phyloP scores from a whole-genome alignment of 148 eudicot genomes.

The Vaccinium vitisidaea region DNA sequence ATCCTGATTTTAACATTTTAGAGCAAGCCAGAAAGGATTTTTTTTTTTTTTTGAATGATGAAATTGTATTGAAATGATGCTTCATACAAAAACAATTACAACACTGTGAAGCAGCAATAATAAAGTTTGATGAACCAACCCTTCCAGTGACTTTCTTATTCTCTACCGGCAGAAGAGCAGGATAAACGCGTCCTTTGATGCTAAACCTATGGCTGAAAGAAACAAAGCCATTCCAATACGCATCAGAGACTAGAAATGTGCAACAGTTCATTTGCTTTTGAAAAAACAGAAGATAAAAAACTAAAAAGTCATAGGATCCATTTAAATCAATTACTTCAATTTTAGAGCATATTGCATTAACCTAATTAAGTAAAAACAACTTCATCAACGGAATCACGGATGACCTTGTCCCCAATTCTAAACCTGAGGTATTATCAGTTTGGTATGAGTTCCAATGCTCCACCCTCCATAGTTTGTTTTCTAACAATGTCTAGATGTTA shows the following conservation, averaged over 20 bases:
- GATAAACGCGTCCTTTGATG: constrained; percentile 85
- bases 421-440: no score
- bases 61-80: not conserved
- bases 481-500: no score
- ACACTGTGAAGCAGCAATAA: not conserved
- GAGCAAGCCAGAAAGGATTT: not conserved
- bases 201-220: constrained; percentile 74
- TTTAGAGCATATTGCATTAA: not conserved
- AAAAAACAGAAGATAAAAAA: not conserved
- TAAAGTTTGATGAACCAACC: constrained; percentile 41
- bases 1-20: not conserved
- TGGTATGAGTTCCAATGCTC: no score
- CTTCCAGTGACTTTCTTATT: constrained; percentile 65
- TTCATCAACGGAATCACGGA: not conserved
- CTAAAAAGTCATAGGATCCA: not conserved
- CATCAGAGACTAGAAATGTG: not conserved
- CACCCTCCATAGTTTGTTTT: no score
- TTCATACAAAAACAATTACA: not conserved
- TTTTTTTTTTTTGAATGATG: not conserved
- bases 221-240: not conserved
- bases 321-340: not conserved
- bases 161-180: constrained; percentile 85
- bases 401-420: no score
- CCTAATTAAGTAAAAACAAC: not conserved
- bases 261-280: not conserved